phyloP scores from a whole-genome alignment of 441 rosid species.

The Adansonia grandidieri region DNA sequence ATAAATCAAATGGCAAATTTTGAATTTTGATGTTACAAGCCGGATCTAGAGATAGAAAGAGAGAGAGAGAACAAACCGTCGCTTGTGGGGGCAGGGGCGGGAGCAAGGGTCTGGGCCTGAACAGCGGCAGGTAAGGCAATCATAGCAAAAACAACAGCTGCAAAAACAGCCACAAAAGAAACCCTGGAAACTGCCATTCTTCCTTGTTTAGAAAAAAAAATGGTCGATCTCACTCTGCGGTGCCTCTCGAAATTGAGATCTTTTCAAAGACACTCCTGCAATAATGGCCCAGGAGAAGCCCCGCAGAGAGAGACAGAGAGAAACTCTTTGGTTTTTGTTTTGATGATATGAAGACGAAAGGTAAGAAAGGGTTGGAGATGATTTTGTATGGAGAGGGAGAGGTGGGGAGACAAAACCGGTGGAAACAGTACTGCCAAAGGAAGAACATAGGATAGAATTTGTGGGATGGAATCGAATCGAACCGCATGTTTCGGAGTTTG shows the following conservation, averaged over 20 bases:
- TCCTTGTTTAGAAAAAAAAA: not conserved
- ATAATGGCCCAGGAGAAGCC: constrained; percentile 30
- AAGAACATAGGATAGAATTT: not conserved
- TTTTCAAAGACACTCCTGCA: not conserved
- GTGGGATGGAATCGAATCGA: constrained; percentile 28
- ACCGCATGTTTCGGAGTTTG: constrained; percentile 26
- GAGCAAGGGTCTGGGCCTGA: constrained; percentile 58
- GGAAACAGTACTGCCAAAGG: constrained; percentile 20
- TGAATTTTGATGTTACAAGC: not conserved
- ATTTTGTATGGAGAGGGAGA: not conserved
- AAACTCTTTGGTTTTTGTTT: too few species aligned
- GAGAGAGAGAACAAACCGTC: constrained; percentile 54
- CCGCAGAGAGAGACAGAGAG: constrained; percentile 43
- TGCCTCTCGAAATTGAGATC: constrained; percentile 30
- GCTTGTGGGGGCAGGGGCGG: constrained; percentile 83
- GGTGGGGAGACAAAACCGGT: constrained; percentile 25
- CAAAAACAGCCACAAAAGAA: constrained; percentile 39
- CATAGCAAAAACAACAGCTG: constrained; percentile 44
- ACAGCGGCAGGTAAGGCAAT: constrained; percentile 47
- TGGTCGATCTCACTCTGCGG: constrained; percentile 43
- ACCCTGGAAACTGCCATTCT: constrained; percentile 56
- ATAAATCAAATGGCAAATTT: not conserved
- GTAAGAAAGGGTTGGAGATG: not conserved
- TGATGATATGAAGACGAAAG: constrained; percentile 12
- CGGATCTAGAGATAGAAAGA: constrained; percentile 12